Base-by-base conservation (phyloP, 2,329 filamentous ascomycete genomes). In the Aspergillus tanneri region DNA sequence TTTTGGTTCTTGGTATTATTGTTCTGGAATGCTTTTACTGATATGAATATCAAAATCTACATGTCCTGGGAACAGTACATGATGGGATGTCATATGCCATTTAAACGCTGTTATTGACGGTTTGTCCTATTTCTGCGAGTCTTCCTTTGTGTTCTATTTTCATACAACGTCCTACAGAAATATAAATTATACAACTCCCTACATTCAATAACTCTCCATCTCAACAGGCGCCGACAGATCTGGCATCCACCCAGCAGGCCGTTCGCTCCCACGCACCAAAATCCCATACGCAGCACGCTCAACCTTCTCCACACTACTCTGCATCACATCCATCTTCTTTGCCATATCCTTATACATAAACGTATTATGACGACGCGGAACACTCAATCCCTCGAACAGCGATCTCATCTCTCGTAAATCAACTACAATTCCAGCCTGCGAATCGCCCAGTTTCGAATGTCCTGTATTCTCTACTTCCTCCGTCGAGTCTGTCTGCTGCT, bases 181-280 rank as follows among this genome's bases (percentile, higher is more conserved):
- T 1, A 24, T 24, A 41, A n/a, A n/a, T n/a, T n/a, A n/a, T n/a
- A n/a, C n/a, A n/a, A n/a, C n/a, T n/a, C n/a, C n/a, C n/a, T n/a
- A n/a, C n/a, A n/a, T n/a, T 68, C 52, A 73, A 56, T 70, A 70
- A 42, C 59, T 67, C 40, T 72, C 67, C 39, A 72, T 67, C 38
- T 68, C 67, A 43, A 65, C 66, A 16, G 69, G 69, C 18, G 62
- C 72, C 19, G 73, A 72, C 64, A 88, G 69, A 64, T 96, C 91
- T 3, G 91, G 92, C 64, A 93, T 81, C 92, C 92, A 97, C 0
- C 92, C 92, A 64, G 87, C 88, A 0, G 92, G 92, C 53, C 90
- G 76, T 75, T 99, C 93, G 43, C 86, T 88, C 0, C 92, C 92
- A 43, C 93, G 79, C 18, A 99, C 88, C 23, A 86, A 83, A 57